Percentiles rank a stretch among this genome's conserved stretches.
These are phyloP conservation scores for Kentomonas sorsogonicus DNA, from an alignment of 208 protist species.

Conservation along the genomic window DNA sequence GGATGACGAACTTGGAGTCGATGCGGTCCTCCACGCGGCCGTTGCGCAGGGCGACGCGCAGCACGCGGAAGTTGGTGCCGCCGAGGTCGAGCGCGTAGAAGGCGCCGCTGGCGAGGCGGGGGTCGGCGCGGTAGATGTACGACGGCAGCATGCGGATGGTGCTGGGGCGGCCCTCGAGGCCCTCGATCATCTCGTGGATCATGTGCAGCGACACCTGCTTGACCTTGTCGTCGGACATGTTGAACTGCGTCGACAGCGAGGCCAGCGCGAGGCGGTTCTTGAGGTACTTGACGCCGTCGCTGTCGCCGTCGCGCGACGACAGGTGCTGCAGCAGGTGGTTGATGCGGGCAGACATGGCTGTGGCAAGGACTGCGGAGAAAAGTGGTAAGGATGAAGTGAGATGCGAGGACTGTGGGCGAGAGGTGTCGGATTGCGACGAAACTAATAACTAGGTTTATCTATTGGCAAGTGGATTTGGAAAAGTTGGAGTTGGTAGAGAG, in stretches of 20 bases:
- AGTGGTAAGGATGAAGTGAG: conserved; percentile 5
- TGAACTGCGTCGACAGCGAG: conserved; percentile 65
- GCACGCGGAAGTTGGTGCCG: conserved; percentile 88
- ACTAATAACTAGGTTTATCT: not conserved
- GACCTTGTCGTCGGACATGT: conserved; percentile 40
- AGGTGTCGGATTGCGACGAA: no score
- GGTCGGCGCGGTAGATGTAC: conserved; percentile 70
- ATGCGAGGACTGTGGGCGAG: conserved; percentile 4
- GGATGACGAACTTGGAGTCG: conserved; percentile 57
- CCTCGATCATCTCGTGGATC: conserved; percentile 80
- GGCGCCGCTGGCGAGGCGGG: conserved; percentile 45
- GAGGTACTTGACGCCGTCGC: conserved; percentile 52
- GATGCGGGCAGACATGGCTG: conserved; percentile 57
- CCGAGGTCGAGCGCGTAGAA: conserved; percentile 90
- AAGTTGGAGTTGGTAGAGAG: not conserved
- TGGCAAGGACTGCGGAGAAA: conserved; percentile 6
- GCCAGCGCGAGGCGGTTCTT: conserved; percentile 74
- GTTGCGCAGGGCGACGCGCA: conserved; percentile 51
- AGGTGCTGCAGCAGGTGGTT: conserved; percentile 81
- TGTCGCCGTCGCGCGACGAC: conserved; percentile 45
- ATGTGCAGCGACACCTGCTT: conserved; percentile 71
- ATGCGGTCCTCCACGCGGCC: conserved; percentile 38
- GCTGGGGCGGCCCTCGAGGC: conserved; percentile 64
- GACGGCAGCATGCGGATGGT: conserved; percentile 84
- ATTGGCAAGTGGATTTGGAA: not conserved